Conservation (phyloP, 2,329 filamentous ascomycete genomes). For the Fusarium clavum region DNA sequence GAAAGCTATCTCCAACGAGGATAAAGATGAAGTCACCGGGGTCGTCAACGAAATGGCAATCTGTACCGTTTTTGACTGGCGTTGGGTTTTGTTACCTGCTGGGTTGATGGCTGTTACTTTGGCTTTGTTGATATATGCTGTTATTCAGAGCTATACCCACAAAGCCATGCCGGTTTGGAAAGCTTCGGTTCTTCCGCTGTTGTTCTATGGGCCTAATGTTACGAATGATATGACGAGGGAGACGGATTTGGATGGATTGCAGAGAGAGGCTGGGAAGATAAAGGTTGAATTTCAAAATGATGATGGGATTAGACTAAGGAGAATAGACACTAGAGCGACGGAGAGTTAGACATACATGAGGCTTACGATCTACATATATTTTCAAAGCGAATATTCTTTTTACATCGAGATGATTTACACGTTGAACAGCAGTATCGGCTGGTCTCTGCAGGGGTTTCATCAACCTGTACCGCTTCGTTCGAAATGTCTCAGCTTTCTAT, state of each 20-base stretch:
- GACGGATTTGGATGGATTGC: background rate
- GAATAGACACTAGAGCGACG: background rate
- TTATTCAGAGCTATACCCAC: background rate
- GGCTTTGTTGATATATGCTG: background rate
- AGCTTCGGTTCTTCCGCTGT: conserved; percentile 3
- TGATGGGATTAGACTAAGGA: background rate
- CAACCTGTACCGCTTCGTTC: too few species aligned
- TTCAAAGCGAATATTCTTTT: too few species aligned
- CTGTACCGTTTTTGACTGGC: conserved; percentile 15
- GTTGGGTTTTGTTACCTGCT: conserved; percentile 4
- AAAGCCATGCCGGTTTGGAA: background rate
- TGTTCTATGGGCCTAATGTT: conserved; percentile 11
- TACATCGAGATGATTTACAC: too few species aligned
- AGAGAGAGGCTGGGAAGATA: background rate
- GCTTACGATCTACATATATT: too few species aligned
- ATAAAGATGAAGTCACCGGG: background rate
- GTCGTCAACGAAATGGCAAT: conserved; percentile 2
- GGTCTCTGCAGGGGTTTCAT: too few species aligned
- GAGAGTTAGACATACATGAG: background rate
- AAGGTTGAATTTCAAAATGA: background rate
- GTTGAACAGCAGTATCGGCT: too few species aligned
- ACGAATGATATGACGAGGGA: background rate
- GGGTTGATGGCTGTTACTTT: background rate
- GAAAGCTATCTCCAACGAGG: background rate
- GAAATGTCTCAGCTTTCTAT: too few species aligned